Conservation (phyloP, 2,329 filamentous ascomycete genomes). For the Colletotrichum chlorophyti region DNA sequence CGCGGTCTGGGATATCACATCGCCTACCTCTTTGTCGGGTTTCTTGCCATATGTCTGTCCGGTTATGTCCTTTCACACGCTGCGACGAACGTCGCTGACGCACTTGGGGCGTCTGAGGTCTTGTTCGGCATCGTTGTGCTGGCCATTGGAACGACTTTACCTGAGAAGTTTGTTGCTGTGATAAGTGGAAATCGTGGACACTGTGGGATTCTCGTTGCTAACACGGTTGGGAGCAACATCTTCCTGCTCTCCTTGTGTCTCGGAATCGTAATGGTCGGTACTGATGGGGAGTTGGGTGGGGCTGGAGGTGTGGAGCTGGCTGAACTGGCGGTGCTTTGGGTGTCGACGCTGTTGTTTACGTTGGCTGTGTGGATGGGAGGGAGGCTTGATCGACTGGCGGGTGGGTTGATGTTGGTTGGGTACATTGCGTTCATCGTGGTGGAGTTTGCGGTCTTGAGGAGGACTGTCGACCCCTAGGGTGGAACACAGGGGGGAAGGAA, state of each 20-base stretch:
- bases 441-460: slow-evolving; percentile 28
- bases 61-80: slow-evolving; percentile 57
- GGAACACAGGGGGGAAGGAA: too few species aligned
- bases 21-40: slow-evolving; percentile 48
- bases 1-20: slow-evolving; percentile 29
- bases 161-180: slow-evolving; percentile 59
- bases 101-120: slow-evolving; percentile 49
- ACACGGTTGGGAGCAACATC: slow-evolving; percentile 60
- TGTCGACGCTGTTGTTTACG: slow-evolving; percentile 29
- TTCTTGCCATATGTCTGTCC: slow-evolving; percentile 52
- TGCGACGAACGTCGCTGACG: slow-evolving; percentile 48
- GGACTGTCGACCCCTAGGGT: not conserved
- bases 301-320: slow-evolving; percentile 16
- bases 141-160: slow-evolving; percentile 59
- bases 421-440: slow-evolving; percentile 31
- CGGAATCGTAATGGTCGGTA: slow-evolving; percentile 42
- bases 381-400: slow-evolving; percentile 16
- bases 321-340: slow-evolving; percentile 30
- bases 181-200: slow-evolving; percentile 54
- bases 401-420: slow-evolving; percentile 21
- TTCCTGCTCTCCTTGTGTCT: slow-evolving; percentile 59
- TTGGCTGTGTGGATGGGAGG: slow-evolving; percentile 31
- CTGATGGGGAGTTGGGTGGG: slow-evolving; percentile 11
- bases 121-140: slow-evolving; percentile 55
- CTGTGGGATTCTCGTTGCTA: slow-evolving; percentile 56